These are phyloP conservation scores for Esteya vermicola DNA, from an alignment of 2,329 filamentous ascomycete species.

Conservation along the genomic window DNA sequence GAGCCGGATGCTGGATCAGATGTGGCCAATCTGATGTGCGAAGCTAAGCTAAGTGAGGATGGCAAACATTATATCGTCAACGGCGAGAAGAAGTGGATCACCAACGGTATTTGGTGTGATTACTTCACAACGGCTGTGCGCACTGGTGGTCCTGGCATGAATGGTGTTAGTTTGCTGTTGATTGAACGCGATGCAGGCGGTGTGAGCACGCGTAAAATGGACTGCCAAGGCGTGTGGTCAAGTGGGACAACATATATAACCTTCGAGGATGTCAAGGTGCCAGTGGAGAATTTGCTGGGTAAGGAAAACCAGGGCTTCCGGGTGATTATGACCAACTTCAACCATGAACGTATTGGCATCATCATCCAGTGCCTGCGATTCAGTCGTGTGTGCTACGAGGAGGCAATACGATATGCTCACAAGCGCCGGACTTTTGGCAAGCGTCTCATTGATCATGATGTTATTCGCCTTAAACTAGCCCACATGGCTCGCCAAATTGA, in stretches of 20 bases:
- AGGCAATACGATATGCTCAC: conserved; percentile 90
- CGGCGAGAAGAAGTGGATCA: conserved; percentile 99
- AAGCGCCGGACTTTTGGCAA: conserved; percentile 96
- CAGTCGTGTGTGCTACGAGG: conserved; percentile 91
- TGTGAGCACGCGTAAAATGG: conserved; percentile 88
- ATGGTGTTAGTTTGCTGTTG: conserved; percentile 77
- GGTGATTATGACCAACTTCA: conserved; percentile 99
- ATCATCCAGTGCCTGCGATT: conserved; percentile 96
- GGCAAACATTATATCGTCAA: conserved; percentile 99
- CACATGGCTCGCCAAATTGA: conserved; percentile 98
- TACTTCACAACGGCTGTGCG: conserved; percentile 97
- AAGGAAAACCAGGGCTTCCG: conserved; percentile 98
- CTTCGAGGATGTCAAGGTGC: conserved; percentile 98
- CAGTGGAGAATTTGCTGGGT: conserved; percentile 95
- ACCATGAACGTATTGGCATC: conserved; percentile 97
- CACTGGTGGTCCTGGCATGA: conserved; percentile 81
- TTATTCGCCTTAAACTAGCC: conserved; percentile 93
- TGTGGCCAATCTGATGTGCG: conserved; percentile 88
- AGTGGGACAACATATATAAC: conserved; percentile 94
- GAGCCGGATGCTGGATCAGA: conserved; percentile 92
- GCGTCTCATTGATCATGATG: conserved; percentile 89
- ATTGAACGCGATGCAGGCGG: conserved; percentile 78
- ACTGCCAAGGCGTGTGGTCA: conserved; percentile 95
- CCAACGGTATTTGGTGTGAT: conserved; percentile 90
- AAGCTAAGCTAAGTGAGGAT: conserved; percentile 87